Evolutionary conservation across 1,139 yeast genomes (phyloP), one percentile per base, ranked within the genome.

Genomic region (Geotrichum citri-aurantii): DNA sequence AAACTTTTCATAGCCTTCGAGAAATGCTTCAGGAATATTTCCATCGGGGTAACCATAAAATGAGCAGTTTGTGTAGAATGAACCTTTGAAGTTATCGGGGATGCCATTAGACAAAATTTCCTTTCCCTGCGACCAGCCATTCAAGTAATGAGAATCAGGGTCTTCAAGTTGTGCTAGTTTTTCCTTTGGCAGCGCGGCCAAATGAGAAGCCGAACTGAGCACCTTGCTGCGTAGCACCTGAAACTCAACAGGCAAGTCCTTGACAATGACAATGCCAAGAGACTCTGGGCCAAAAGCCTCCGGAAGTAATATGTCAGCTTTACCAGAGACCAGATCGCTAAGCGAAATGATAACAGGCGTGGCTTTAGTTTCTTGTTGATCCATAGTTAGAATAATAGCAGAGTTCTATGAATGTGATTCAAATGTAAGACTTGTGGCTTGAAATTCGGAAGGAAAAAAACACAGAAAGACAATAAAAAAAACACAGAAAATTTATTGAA

Each of bases 41-140:
- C 78, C 68, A 0, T 52, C 52, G 7, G 74, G 69, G 61, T 80
- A 78, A 31, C 73, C 73, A 64, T 78, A 81, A 65, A 83, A 83
- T 0, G 84, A 80, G 71, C 87, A 83, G 65, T 84, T 84, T 57
- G 81, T 77, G 65, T 84, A 84, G 66, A 72, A 84, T 1, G 86
- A 82, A 2, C 88, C 88, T 65, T 84, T 84, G 58, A 77, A 73
- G 52, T 65, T 70, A 65, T 84, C 88, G 0, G 82, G 82, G 50
- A 62, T 61, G 23, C 76, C 75, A 48, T 70, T 67, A 11, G 65
- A 66, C 46, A 84, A 73, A 52, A 71, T 77, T 64, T 84, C 88
- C 59, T 79, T 80, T 0, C 88, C 88, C 52, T 82, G 71, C n/a
- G 87, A 82, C 88, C 88, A 84, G 0, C 88, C 88, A 0, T 81